phyloP scores from a whole-genome alignment of 176 grass and related monocot species.

The Oryza officinalis region DNA sequence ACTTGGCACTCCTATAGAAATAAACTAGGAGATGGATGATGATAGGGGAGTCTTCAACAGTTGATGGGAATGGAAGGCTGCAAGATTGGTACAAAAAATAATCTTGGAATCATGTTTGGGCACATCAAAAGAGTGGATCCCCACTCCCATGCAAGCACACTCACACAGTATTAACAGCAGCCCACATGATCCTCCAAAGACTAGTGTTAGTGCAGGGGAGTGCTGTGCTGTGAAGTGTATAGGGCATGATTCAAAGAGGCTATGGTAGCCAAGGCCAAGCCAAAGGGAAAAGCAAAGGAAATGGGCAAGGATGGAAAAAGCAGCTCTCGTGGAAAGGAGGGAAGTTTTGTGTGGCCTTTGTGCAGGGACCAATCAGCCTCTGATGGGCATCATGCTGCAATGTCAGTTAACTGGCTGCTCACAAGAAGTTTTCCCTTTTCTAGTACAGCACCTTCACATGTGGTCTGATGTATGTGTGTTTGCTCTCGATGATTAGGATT shows the following conservation, averaged over 20 bases:
- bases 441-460: background rate
- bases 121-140: conserved; percentile 47
- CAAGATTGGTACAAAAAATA: conserved; percentile 65
- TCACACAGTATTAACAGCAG: background rate
- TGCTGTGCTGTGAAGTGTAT: background rate
- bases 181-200: conserved; percentile 52
- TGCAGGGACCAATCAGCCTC: conserved; percentile 32
- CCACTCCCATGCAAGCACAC: conserved; percentile 42
- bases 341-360: conserved; percentile 42
- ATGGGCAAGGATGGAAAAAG: conserved; percentile 9
- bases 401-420: conserved; percentile 32
- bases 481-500: conserved; percentile 23
- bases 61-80: conserved; percentile 54
- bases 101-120: conserved; percentile 65
- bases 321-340: conserved; percentile 48
- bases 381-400: conserved; percentile 38
- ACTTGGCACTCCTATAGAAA: conserved; percentile 31
- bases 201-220: background rate
- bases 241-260: conserved; percentile 33
- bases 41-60: conserved; percentile 38
- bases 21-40: conserved; percentile 26
- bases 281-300: conserved; percentile 34
- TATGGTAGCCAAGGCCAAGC: background rate
- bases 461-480: background rate
- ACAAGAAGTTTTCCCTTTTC: conserved; percentile 17